Conservation (phyloP, 345 rosid species). For the Lagerstroemia speciosa region DNA sequence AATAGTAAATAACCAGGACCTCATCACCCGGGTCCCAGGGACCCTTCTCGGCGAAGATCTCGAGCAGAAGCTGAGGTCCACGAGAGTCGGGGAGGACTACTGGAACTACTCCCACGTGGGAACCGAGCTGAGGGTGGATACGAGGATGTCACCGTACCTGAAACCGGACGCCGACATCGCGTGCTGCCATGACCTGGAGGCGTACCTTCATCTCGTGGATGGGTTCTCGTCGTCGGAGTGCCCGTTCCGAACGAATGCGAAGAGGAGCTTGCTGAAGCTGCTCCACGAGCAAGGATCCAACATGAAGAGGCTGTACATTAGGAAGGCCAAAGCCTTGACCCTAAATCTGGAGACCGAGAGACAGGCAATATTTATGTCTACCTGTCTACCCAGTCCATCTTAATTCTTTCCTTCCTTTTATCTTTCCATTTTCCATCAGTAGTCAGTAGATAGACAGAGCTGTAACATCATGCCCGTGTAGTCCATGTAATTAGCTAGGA, state of each 20-base stretch:
- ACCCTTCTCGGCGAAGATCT: constrained; percentile 27
- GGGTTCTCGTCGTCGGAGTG: constrained; percentile 66
- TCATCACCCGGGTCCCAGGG: constrained; percentile 78
- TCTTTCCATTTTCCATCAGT: too few species aligned
- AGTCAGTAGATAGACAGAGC: not conserved
- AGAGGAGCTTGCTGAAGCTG: constrained; percentile 72
- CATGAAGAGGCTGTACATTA: constrained; percentile 68
- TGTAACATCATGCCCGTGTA: too few species aligned
- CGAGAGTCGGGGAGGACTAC: constrained; percentile 28
- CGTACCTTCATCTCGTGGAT: constrained; percentile 75
- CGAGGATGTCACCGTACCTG: constrained; percentile 63
- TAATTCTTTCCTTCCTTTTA: too few species aligned
- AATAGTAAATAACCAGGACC: constrained; percentile 73
- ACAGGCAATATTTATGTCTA: constrained; percentile 12
- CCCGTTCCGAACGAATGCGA: constrained; percentile 84
- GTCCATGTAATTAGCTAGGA: too few species aligned
- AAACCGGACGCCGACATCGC: constrained; percentile 57
- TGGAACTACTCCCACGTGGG: constrained; percentile 69
- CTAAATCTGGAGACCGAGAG: constrained; percentile 34
- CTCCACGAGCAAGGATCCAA: constrained; percentile 68
- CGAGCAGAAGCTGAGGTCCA: constrained; percentile 21
- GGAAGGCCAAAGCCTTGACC: constrained; percentile 46
- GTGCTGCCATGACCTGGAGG: constrained; percentile 81
- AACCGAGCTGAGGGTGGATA: constrained; percentile 51
- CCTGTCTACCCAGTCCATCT: constrained; percentile 59